Evolutionary conservation across 1,284 basidiomycete genomes (phyloP).

Genomic region (Ganoderma resinaceum): DNA sequence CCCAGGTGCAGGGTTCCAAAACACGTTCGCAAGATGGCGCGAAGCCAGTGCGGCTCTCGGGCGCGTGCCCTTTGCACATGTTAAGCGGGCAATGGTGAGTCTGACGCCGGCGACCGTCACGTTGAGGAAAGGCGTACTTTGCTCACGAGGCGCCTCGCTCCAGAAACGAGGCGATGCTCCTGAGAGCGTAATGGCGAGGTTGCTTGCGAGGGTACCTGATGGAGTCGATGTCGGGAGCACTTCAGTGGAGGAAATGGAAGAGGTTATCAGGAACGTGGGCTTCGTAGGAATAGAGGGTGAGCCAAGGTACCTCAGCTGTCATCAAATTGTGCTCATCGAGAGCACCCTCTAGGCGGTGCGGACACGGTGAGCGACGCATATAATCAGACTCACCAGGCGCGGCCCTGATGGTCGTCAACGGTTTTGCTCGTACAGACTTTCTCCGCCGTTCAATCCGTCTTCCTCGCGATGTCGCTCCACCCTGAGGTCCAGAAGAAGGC

Average conservation of each 20-base stretch:
- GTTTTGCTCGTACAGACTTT: slow-evolving; percentile 12
- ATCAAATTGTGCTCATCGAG: neutral
- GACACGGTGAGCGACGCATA: slow-evolving; percentile 9
- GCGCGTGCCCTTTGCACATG: slow-evolving; percentile 21
- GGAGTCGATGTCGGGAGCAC: neutral
- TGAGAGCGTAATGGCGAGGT: neutral
- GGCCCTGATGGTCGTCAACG: neutral
- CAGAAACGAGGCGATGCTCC: neutral
- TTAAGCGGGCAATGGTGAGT: slow-evolving; percentile 24
- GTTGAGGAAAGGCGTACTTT: neutral
- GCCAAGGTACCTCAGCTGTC: neutral
- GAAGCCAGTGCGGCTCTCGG: slow-evolving; percentile 19
- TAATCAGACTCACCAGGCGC: no score
- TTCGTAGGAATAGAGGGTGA: neutral
- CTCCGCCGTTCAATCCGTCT: slow-evolving; percentile 38
- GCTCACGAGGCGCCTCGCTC: neutral
- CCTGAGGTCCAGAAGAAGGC: slow-evolving; percentile 40
- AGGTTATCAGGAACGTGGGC: neutral
- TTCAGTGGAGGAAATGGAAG: neutral
- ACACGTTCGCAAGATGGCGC: slow-evolving; percentile 36
- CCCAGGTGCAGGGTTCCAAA: slow-evolving; percentile 37
- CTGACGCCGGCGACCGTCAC: neutral
- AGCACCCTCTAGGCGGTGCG: slow-evolving; percentile 7
- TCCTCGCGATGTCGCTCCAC: slow-evolving; percentile 43
- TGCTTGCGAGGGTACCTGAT: neutral